Base-by-base conservation (phyloP, 75 land plant species). In the Larix kaempferi region DNA sequence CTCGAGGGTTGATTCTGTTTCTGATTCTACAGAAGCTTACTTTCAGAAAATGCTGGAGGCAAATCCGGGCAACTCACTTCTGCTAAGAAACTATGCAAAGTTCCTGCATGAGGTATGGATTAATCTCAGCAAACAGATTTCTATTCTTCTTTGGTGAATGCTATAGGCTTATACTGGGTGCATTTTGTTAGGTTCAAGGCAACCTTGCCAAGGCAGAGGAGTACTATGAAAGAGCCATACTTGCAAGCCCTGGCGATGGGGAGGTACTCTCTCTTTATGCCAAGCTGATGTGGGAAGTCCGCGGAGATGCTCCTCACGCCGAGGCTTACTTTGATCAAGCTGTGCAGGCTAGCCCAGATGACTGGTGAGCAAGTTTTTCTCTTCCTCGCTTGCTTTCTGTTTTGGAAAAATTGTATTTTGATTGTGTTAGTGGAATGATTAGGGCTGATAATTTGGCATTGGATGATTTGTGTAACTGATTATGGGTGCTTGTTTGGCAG, bases 231-330 rank as follows among this genome's bases (percentile, higher is more conserved):
- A 85, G 95, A 81, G 95, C 95, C 23, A 85, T 93, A 8, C 59
- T 93, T 56, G 93, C 91, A 61, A 88, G 77, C 74, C 95, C 93
- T 0, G 85, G 82, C 0, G 95, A 93, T 73, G 93, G 90, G 26
- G 91, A 91, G 77, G 80, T 93, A 52, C 71, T 91, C 57, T 78
- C 86, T 5, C 69, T 84, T 62, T 93, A 93, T 80, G 95, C 91
- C 33, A 82, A 80, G 69, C 74, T 93, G 57, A 74, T 91, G 3
- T 93, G 95, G 95, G 88, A 91, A 65, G 54, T 66, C 10, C 77
- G 84, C 6, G 82, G 85, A 59, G 91, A 93, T 71, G 83, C 59
- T 29, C 56, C 71, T 3, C 78, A 91, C 44, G 95, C 95, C 17
- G 78, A 86, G 25, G 49, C 73, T 21, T 93, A 91, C 78, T 87